phyloP scores from a whole-genome alignment of 768 basidiomycete genomes.

The Infundibulicybe gibba region DNA sequence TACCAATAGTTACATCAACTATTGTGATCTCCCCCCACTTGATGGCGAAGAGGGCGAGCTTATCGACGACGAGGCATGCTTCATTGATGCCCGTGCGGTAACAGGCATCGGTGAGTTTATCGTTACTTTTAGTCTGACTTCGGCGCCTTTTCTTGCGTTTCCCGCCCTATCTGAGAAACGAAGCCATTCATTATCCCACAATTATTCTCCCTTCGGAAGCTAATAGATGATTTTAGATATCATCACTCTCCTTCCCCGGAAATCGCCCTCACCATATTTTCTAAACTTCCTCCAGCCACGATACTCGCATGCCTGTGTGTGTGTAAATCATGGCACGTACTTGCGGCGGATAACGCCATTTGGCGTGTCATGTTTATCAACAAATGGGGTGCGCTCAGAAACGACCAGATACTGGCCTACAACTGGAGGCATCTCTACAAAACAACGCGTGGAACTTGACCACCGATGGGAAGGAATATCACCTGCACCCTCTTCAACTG shows the following conservation, averaged over 20 bases:
- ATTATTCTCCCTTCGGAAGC: neutral
- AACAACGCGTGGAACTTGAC: slow-evolving; percentile 63
- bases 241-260: slow-evolving; percentile 74
- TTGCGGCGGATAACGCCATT: slow-evolving; percentile 71
- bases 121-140: slow-evolving; percentile 8
- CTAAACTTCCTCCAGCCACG: slow-evolving; percentile 42
- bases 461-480: slow-evolving; percentile 51
- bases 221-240: slow-evolving; percentile 31
- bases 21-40: slow-evolving; percentile 61
- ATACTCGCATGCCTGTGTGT: slow-evolving; percentile 51
- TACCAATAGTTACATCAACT: slow-evolving; percentile 39
- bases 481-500: slow-evolving; percentile 2
- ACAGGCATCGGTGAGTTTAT: slow-evolving; percentile 51
- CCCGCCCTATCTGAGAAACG: neutral
- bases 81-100: slow-evolving; percentile 53
- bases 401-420: slow-evolving; percentile 37
- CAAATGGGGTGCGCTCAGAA: slow-evolving; percentile 28
- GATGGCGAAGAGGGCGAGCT: slow-evolving; percentile 87
- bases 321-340: slow-evolving; percentile 56
- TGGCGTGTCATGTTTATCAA: slow-evolving; percentile 70
- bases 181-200: too few relatives aligned
- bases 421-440: slow-evolving; percentile 70
- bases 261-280: slow-evolving; percentile 69
- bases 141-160: neutral
- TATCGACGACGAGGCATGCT: slow-evolving; percentile 81